phyloP scores from a whole-genome alignment of 768 basidiomycete genomes.

The Kwoniella botswanensis region DNA sequence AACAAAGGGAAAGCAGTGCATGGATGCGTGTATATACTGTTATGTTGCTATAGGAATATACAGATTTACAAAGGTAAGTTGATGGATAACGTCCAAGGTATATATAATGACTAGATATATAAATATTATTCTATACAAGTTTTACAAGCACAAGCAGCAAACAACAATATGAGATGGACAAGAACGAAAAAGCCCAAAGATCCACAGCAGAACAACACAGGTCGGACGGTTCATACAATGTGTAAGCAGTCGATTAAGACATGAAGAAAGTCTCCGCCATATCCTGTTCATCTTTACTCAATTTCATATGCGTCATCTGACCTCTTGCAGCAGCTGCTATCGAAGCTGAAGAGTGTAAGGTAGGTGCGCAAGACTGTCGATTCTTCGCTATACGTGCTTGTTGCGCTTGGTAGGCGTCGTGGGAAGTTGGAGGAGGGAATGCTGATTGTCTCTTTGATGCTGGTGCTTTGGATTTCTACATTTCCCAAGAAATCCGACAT shows the following conservation, averaged over 20 bases:
- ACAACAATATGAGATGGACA: background rate
- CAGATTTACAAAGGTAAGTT: too few relatives aligned
- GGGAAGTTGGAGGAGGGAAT: constrained; percentile 39
- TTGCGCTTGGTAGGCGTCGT: constrained; percentile 44
- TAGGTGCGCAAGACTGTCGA: constrained; percentile 42
- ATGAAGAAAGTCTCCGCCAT: constrained; percentile 53
- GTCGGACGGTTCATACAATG: too few relatives aligned
- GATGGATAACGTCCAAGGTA: too few relatives aligned
- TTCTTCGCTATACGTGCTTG: constrained; percentile 38
- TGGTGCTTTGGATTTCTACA: constrained; percentile 12
- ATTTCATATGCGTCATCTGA: constrained; percentile 14
- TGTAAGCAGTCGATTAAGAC: constrained; percentile 25
- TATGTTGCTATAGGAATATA: background rate
- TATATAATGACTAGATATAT: constrained; percentile 1
- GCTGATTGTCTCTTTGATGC: constrained; percentile 11
- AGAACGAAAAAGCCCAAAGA: background rate
- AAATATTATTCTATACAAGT: background rate
- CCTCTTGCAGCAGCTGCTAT: constrained; percentile 25
- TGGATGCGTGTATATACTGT: background rate
- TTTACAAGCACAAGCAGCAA: background rate
- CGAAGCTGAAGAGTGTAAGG: constrained; percentile 38
- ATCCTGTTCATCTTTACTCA: constrained; percentile 45
- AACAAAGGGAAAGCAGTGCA: background rate
- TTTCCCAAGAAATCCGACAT: background rate
- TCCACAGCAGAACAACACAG: too few relatives aligned